Conservation (phyloP, 345 rosid genomes). For the Jatropha curcas region DNA sequence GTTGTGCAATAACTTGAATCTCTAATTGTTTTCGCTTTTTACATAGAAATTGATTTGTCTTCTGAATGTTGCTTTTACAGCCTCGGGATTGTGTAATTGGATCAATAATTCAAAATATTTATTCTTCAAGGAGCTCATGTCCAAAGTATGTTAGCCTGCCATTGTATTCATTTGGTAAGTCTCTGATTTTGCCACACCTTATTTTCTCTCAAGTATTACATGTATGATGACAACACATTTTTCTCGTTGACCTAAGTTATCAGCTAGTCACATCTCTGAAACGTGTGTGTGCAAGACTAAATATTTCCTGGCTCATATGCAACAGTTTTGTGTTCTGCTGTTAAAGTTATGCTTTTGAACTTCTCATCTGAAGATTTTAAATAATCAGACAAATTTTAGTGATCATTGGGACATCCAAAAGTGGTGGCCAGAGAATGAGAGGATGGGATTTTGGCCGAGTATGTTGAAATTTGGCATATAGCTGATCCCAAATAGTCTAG, state of each 20-base stretch:
- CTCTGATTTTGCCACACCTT: not conserved
- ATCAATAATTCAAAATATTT: conserved; percentile 23
- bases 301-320: not conserved
- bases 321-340: not conserved
- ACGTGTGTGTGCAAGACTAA: not conserved
- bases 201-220: not conserved
- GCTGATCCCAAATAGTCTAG: not conserved
- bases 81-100: conserved; percentile 61
- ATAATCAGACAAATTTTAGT: not conserved
- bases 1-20: not conserved
- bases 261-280: not conserved
- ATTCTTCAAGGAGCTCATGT: conserved; percentile 55
- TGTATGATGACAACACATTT: not conserved
- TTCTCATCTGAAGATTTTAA: not conserved
- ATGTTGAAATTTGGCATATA: too few relatives aligned
- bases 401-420: not conserved
- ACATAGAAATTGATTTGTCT: conserved; percentile 5
- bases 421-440: not conserved
- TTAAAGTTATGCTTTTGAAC: not conserved
- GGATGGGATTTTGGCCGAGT: not conserved
- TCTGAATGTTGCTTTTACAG: conserved; percentile 43
- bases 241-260: not conserved
- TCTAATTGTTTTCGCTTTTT: not conserved
- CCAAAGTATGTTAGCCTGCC: conserved; percentile 87
- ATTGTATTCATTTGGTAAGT: conserved; percentile 57